Evolutionary conservation across 1,139 yeast species (phyloP).

Genomic region (Zygosaccharomyces sapae): DNA sequence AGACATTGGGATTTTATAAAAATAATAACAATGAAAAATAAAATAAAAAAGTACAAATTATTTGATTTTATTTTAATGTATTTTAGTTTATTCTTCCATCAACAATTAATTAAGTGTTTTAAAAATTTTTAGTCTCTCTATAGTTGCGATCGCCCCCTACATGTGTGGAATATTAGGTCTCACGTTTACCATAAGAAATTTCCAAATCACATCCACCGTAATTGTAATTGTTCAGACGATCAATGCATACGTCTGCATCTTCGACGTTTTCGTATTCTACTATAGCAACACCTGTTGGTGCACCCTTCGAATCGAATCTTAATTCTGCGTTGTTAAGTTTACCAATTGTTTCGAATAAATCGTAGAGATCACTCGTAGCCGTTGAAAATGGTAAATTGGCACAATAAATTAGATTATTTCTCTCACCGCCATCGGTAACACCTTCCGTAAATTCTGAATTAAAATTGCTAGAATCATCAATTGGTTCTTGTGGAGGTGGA

Average conservation of each 20-base stretch:
- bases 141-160: background rate
- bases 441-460: conserved; percentile 22
- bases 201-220: conserved; percentile 77
- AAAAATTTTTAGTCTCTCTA: background rate
- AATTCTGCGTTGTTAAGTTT: conserved; percentile 73
- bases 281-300: conserved; percentile 79
- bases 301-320: conserved; percentile 59
- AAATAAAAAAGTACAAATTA: background rate
- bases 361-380: conserved; percentile 75
- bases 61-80: background rate
- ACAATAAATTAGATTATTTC: conserved; percentile 61
- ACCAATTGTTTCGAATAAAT: conserved; percentile 83
- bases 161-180: background rate
- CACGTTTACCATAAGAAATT: conserved; percentile 56
- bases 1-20: background rate
- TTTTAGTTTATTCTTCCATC: background rate
- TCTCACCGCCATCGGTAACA: conserved; percentile 47
- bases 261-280: conserved; percentile 69
- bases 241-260: conserved; percentile 70
- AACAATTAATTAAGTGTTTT: background rate
- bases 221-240: conserved; percentile 68
- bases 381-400: conserved; percentile 87
- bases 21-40: background rate
- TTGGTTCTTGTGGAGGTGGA: conserved; percentile 20
- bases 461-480: conserved; percentile 13